Base-by-base conservation (phyloP, 2,329 filamentous ascomycete species). In the Fonsecaea erecta region DNA sequence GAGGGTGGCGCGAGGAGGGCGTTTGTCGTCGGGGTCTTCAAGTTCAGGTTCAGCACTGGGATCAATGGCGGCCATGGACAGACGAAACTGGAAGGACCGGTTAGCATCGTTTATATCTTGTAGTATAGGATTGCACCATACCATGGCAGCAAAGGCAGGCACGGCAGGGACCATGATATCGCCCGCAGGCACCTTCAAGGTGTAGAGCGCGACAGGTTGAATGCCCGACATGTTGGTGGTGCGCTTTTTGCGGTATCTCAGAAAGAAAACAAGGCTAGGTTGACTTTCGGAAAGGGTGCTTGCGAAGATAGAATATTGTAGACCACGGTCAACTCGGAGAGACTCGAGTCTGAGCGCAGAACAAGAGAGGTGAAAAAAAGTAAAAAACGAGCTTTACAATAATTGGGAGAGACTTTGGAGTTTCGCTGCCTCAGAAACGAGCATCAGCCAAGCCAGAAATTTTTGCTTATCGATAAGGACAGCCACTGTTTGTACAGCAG, bases 51-150 rank as follows among this genome's bases (percentile, higher is more conserved):
- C 84, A 73, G 91, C 91, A 74, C 87, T 92, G 64, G 95, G 95
- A 77, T 99, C 94, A 77, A 99, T 90, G 71, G 95, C 95, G 74
- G 96, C 95, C 95, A 99, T 99, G 75, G 93, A 98, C 76, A 99
- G 92, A 78, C 92, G 92, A 82, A 97, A 96, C 93, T 97, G 74
- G 12, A 9, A 2, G 26, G 30, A 37, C 52, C 58, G 48, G 60
- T 60, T 35, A 64, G 52, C 21, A 43, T 34, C 21, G 35, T 34
- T 16, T 8, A 37, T 21, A 12, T 26, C 28, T 35, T 46, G 14
- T 46, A 34, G 30, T 46, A 60, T 35, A 55, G 55, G 58, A 59
- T 35, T 58, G 46, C 54, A 58, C 86, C 90, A 84, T 84, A 96
- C 92, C 78, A 91, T 91, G 67, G 92, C 91, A 76, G 91, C 91